phyloP scores from a whole-genome alignment of 1,284 basidiomycete genomes.

The Hemileia vastatrix region DNA sequence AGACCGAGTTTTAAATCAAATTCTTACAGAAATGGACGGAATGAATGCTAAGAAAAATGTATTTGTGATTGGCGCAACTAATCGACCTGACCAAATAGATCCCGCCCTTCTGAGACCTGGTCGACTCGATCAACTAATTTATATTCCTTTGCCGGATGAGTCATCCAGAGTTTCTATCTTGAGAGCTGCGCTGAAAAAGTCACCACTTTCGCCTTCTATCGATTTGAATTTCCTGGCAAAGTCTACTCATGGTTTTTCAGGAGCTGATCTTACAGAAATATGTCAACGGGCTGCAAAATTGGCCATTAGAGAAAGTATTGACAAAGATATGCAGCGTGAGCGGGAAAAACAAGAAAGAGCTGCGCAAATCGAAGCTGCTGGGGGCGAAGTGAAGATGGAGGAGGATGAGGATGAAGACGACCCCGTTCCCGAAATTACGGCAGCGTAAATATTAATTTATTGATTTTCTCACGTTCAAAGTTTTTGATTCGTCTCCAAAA shows the following conservation, averaged over 20 bases:
- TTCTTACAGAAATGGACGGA: constrained; percentile 96
- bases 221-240: constrained; percentile 80
- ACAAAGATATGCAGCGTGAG: constrained; percentile 71
- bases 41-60: constrained; percentile 97
- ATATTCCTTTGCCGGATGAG: constrained; percentile 71
- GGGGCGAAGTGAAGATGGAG: constrained; percentile 57
- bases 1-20: constrained; percentile 94
- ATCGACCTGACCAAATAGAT: constrained; percentile 98
- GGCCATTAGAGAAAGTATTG: constrained; percentile 88
- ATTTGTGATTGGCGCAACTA: constrained; percentile 78
- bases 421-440: constrained; percentile 88
- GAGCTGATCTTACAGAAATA: constrained; percentile 98
- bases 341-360: constrained; percentile 74
- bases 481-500: too few relatives aligned
- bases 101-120: constrained; percentile 92
- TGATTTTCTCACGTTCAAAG: constrained; percentile 12
- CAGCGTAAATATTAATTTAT: constrained; percentile 48
- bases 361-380: constrained; percentile 51
- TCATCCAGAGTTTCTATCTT: constrained; percentile 82
- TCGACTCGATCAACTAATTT: constrained; percentile 66
- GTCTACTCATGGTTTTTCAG: constrained; percentile 94
- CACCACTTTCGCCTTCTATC: constrained; percentile 75
- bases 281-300: constrained; percentile 96
- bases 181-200: constrained; percentile 81
- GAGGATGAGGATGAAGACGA: constrained; percentile 67